phyloP scores from a whole-genome alignment of 108 stramenopile species.

The Asterionellopsis glacialis region DNA sequence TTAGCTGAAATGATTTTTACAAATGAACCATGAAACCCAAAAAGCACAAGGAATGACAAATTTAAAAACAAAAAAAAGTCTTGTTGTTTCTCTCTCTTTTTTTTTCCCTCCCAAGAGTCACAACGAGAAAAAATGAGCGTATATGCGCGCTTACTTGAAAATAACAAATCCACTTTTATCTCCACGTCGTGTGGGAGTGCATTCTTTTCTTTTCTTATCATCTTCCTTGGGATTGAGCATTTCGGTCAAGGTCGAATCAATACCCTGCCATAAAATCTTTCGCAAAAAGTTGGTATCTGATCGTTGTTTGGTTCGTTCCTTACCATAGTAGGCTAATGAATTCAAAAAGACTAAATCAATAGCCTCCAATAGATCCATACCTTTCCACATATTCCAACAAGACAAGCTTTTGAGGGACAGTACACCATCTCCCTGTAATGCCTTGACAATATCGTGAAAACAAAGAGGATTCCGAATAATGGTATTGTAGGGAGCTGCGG shows the following conservation, averaged over 20 bases:
- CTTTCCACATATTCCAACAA: constrained; percentile 69
- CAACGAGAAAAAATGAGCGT: no score
- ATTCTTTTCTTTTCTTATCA: constrained; percentile 10
- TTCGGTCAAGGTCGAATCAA: constrained; percentile 15
- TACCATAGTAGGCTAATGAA: constrained; percentile 47
- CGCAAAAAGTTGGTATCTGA: constrained; percentile 45
- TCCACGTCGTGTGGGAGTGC: constrained; percentile 44
- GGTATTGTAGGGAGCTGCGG: constrained; percentile 28
- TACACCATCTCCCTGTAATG: constrained; percentile 34
- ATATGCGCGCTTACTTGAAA: no score
- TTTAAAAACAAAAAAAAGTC: no score
- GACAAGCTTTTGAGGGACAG: constrained; percentile 22
- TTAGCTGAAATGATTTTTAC: no score
- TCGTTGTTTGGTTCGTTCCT: constrained; percentile 24
- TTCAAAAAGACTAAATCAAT: constrained; percentile 72
- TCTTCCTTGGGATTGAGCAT: constrained; percentile 1
- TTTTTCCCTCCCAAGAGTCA: no score
- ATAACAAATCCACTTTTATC: constrained; percentile 49
- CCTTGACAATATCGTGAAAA: constrained; percentile 47
- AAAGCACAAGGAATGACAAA: no score
- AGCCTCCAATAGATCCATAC: constrained; percentile 54
- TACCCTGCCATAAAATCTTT: constrained; percentile 48
- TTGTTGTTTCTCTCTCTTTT: no score
- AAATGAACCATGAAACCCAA: no score
- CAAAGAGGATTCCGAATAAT: constrained; percentile 57